phyloP scores from a whole-genome alignment of 305 asterid genomes.

The Fraxinus dipetala region DNA sequence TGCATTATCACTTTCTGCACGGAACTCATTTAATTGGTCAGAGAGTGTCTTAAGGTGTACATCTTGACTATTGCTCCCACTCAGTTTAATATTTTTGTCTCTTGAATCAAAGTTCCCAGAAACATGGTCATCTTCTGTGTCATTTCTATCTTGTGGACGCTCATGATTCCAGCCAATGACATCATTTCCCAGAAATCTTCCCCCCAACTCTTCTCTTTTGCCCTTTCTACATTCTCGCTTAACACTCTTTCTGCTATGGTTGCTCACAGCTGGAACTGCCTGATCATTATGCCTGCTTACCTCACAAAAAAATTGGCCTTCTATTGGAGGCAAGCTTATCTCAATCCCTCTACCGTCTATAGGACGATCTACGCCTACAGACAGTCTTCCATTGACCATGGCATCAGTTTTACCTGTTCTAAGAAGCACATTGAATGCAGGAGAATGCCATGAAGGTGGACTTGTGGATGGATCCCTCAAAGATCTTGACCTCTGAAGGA shows the following conservation, averaged over 20 bases:
- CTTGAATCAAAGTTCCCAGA: conserved; percentile 48
- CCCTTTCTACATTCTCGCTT: conserved; percentile 24
- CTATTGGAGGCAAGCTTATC: conserved; percentile 43
- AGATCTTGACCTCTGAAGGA: conserved; percentile 88
- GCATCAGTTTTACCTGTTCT: conserved; percentile 49
- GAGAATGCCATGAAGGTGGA: conserved; percentile 79
- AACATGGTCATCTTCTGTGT: conserved; percentile 26
- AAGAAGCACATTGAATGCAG: conserved; percentile 48
- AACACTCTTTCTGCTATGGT: conserved; percentile 8
- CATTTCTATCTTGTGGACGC: conserved; percentile 26
- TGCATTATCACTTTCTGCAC: conserved; percentile 63
- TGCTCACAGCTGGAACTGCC: conserved; percentile 31
- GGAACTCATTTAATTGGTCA: conserved; percentile 50
- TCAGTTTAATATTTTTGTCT: conserved; percentile 34
- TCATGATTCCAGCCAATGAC: conserved; percentile 28
- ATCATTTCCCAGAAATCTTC: conserved; percentile 36
- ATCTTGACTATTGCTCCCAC: conserved; percentile 37
- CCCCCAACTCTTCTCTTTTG: conserved; percentile 43
- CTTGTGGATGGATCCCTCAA: conserved; percentile 88
- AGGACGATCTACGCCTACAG: conserved; percentile 48
- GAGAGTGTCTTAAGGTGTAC: conserved; percentile 51
- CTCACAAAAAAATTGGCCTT: background rate
- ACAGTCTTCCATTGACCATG: conserved; percentile 50
- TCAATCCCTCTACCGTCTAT: conserved; percentile 35
- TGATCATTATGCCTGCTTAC: conserved; percentile 13